Base-by-base conservation (phyloP, 805 yeast species). In the Clavispora phyllophila region DNA sequence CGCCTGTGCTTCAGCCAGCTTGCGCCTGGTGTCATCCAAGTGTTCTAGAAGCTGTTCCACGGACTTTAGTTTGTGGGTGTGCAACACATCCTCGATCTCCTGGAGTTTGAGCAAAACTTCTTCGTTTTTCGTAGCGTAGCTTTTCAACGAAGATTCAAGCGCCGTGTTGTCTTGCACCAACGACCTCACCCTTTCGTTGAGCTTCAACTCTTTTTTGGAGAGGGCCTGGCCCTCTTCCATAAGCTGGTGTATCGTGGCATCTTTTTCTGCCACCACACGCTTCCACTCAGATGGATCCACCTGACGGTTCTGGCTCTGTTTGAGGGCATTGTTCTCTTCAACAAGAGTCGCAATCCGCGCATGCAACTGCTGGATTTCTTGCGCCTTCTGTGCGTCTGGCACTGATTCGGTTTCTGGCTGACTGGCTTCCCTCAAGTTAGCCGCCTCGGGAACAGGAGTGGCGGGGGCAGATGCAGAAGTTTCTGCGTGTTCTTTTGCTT, bases 211-310 rank as follows among this genome's bases (percentile, higher is more conserved):
- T 46, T 78, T 81, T 45, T 74, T 73, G 0, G 93, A 79, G 29
- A 88, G 62, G 19, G 75, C 78, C 48, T 84, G 82, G 4, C 96
- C 96, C 61, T 89, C 96, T 42, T 76, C 79, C 56, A 85, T 57
- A 23, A 90, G 64, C 43, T 82, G 81, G 14, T 76, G 74, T 20
- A 90, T 79, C 24, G 79, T 76, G 10, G 68, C 73, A 40, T 89
- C 87, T 66, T 68, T 82, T 52, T 61, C 77, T 54, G 48, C 63
- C 37, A 61, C 60, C 42, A 62, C 72, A 48, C 51, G 67, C 48
- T 43, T 29, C 33, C 33, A 29, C n/a, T 29, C 33, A 4, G 33
- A 12, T 4, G 19, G 12, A 12, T 29, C 33, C 6, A 9, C 5
- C 20, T 17, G 33, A 10, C 33, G 33, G 20, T 4, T 29, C 13